Evolutionary conservation across 192 early-diverging fungal species (phyloP), one percentile per base, ranked within the genome.

Genomic region (Rhizophagus sp.): DNA sequence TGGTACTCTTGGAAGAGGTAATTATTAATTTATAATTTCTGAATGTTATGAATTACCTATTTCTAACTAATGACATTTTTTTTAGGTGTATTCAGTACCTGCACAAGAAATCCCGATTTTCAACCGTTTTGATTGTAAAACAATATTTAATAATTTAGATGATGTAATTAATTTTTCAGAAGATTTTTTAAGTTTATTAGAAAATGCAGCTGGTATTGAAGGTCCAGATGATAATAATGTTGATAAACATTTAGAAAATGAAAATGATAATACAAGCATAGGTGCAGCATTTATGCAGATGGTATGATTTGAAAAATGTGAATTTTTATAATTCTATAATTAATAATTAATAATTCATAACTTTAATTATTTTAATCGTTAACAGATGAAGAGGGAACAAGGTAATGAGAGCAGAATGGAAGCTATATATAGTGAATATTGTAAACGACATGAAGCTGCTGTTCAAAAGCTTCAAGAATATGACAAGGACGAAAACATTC

Each of bases 101-200:
- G 78, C 78, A 36, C 63, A 71, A 41, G 67, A 79, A 69, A 71
- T 79, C 72, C 78, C 78, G 22, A 79, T 86, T 27, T 88, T 93
- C 39, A 86, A 90, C 27, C 78, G 81, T 44, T 86, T 86, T 19
- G 95, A 96, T 69, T 86, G 89, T 27, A 92, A 90, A 79, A 82
- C 86, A 7, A 82, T 98, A 19, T 98, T 97, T 83, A 90, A 87
- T 71, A 96, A 97, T 84, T 84, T 98, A 47, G 88, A 90, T 12
- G 88, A 89, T 5, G 89, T 98, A 17, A 91, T 96, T 44, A 83
- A 84, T 25, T 88, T 92, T 71, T 91, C 93, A 22, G 80, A 85
- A 15, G 85, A 88, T n/a, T 86, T 96, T 63, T 82, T 94, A 3
- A 89, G 86, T n/a, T 81, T 90, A 44, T 80, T 96, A 77, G 88